Base-by-base conservation (phyloP, 441 rosid genomes). In the Croton laevigatus region DNA sequence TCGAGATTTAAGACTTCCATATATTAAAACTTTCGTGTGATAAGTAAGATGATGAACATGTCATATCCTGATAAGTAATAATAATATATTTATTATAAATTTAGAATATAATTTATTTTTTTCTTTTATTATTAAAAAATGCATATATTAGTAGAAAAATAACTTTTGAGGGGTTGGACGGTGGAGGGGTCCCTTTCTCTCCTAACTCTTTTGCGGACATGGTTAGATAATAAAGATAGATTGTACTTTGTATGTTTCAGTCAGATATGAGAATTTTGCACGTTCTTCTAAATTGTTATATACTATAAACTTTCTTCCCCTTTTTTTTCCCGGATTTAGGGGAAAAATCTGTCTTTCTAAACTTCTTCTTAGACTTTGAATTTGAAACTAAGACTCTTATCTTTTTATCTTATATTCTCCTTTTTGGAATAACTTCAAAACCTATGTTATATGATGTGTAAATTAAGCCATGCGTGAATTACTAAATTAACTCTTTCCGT, bases 341-440 rank as follows among this genome's bases (percentile, higher is more conserved):
- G 88, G 82, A 40, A 40, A 40, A 27, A 40, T 12, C n/a, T 73
- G n/a, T 59, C 65, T 77, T 70, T 74, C 69, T n/a, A 59, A 12
- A 22, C 67, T 64, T 78, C 79, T 64, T 78, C 79, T 78, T 6
- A 83, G 89, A 86, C 86, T 80, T 81, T 81, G 84, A 87, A 48
- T 48, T 48, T 48, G 6, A 14, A 14, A 27, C 32, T 27, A 27
- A 27, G 32, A 27, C 32, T 27, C 32, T 27, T 27, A 1, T 27
- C 32, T 27, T 27, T 2, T 27, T 27, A 27, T 27, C 16, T 20
- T 19, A 10, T 49, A 22, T 63, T 20, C 19, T 62, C 8, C 27
- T 42, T 16, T 60, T 44, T 27, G 1, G 1, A 27, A 27, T 27
- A 27, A 27, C 2, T 27, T 27, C 32, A 1, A 27, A 27, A 27